phyloP scores from a whole-genome alignment of 768 basidiomycete species.

The Lactarius tabidus region DNA sequence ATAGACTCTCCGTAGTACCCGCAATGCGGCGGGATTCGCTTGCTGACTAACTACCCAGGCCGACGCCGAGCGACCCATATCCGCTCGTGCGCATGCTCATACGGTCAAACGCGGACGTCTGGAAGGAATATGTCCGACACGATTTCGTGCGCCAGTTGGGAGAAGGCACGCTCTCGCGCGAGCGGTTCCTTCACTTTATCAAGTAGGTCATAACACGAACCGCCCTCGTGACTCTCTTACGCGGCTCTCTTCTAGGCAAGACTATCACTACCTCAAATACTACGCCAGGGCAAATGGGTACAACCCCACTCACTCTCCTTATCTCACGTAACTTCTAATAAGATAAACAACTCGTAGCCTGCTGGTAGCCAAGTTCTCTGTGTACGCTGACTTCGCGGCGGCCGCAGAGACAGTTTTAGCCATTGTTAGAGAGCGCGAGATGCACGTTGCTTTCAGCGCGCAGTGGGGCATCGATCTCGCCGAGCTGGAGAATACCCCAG shows the following conservation, averaged over 20 bases:
- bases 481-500: constrained; percentile 58
- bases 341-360: constrained; percentile 41
- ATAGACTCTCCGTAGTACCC: no score
- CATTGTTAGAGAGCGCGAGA: constrained; percentile 64
- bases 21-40: no score
- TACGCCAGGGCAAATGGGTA: constrained; percentile 81
- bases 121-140: constrained; percentile 79
- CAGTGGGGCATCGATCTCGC: constrained; percentile 61
- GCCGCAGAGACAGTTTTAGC: constrained; percentile 61
- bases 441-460: constrained; percentile 68
- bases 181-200: constrained; percentile 81
- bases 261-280: constrained; percentile 77
- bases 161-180: constrained; percentile 57
- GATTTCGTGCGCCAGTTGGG: constrained; percentile 79
- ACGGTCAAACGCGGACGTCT: constrained; percentile 46
- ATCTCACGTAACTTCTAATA: not conserved
- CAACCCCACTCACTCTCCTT: constrained; percentile 24
- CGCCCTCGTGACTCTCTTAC: not conserved
- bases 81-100: constrained; percentile 69
- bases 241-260: constrained; percentile 49
- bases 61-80: constrained; percentile 55
- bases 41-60: constrained; percentile 31
- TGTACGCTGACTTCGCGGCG: constrained; percentile 56
- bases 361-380: constrained; percentile 70
- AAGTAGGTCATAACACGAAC: constrained; percentile 44